These are phyloP conservation scores for Penicillium sp. DNA, from an alignment of 2,329 filamentous ascomycete species.

Conservation along the genomic window DNA sequence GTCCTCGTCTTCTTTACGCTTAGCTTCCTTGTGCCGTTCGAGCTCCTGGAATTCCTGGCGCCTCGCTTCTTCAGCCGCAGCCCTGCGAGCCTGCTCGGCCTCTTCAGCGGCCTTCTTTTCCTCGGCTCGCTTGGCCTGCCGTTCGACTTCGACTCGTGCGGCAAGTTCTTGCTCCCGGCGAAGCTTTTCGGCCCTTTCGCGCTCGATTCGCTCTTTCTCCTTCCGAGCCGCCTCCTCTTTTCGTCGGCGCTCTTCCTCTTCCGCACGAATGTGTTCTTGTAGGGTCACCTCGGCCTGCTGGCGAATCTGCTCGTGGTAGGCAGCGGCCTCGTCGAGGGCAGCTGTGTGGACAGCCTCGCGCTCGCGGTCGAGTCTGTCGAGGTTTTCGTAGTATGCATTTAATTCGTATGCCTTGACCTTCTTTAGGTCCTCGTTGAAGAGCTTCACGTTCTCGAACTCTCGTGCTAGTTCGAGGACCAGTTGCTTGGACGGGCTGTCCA, in stretches of 20 bases:
- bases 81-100: constrained; percentile 43
- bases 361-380: constrained; percentile 67
- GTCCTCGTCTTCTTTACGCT: constrained; percentile 38
- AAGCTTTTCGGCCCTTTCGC: constrained; percentile 36
- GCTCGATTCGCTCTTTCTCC: constrained; percentile 39
- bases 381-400: constrained; percentile 57
- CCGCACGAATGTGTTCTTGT: constrained; percentile 50
- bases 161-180: constrained; percentile 42
- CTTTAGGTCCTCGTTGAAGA: constrained; percentile 49
- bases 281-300: constrained; percentile 59
- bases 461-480: constrained; percentile 45
- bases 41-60: constrained; percentile 40
- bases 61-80: constrained; percentile 37
- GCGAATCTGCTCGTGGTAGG: constrained; percentile 68
- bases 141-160: constrained; percentile 45
- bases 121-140: constrained; percentile 47
- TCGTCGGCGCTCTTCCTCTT: constrained; percentile 42
- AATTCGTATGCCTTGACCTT: constrained; percentile 49
- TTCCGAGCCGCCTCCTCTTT: constrained; percentile 42
- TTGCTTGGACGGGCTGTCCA: constrained; percentile 47
- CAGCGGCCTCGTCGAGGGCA: constrained; percentile 68
- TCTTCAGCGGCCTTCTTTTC: constrained; percentile 37
- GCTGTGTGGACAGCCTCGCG: constrained; percentile 66
- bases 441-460: constrained; percentile 45
- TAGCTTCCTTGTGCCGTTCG: constrained; percentile 36